A percentile compares a stretch with the other conserved stretches of the same genome.
Conservation (phyloP, 2,329 filamentous ascomycete species). For the Zasmidium citrigriseum region DNA sequence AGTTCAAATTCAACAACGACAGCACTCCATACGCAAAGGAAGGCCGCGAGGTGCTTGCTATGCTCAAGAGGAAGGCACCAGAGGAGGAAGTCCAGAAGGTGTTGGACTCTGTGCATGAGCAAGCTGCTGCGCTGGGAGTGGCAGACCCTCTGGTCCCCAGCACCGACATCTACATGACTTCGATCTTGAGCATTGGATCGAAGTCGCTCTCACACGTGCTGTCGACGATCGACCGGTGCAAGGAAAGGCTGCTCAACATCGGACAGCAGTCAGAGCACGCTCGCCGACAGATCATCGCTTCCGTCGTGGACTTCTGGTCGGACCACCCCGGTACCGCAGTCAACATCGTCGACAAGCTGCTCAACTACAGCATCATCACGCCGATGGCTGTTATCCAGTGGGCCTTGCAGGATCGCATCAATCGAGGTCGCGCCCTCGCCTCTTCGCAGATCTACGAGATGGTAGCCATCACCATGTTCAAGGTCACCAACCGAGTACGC, state of each 20-base stretch:
- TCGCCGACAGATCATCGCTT: slow-evolving; percentile 82
- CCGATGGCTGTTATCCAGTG: slow-evolving; percentile 85
- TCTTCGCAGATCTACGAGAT: slow-evolving; percentile 84
- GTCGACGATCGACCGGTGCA: slow-evolving; percentile 92
- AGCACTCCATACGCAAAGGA: slow-evolving; percentile 78
- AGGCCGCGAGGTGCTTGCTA: slow-evolving; percentile 75
- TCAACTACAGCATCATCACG: slow-evolving; percentile 94
- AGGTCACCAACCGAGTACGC: slow-evolving; percentile 83
- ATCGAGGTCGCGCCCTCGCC: slow-evolving; percentile 59
- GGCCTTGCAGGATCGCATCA: slow-evolving; percentile 70
- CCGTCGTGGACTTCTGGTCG: slow-evolving; percentile 90
- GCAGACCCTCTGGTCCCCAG: slow-evolving; percentile 78
- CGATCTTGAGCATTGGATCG: slow-evolving; percentile 88
- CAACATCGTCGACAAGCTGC: slow-evolving; percentile 90
- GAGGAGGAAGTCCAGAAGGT: slow-evolving; percentile 84
- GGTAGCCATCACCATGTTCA: slow-evolving; percentile 81
- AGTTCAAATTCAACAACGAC: slow-evolving; percentile 84
- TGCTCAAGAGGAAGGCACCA: slow-evolving; percentile 80
- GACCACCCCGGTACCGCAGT: slow-evolving; percentile 90
- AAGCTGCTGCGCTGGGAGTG: slow-evolving; percentile 68
- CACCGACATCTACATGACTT: slow-evolving; percentile 90
- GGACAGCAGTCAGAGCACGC: slow-evolving; percentile 74
- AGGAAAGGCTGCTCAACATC: slow-evolving; percentile 80
- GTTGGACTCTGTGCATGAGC: slow-evolving; percentile 78
- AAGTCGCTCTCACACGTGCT: slow-evolving; percentile 96